A percentile compares a stretch with the other conserved stretches of the same genome.
phyloP scores from a whole-genome alignment of 495 filamentous ascomycete genomes.

The Collariella sp. region DNA sequence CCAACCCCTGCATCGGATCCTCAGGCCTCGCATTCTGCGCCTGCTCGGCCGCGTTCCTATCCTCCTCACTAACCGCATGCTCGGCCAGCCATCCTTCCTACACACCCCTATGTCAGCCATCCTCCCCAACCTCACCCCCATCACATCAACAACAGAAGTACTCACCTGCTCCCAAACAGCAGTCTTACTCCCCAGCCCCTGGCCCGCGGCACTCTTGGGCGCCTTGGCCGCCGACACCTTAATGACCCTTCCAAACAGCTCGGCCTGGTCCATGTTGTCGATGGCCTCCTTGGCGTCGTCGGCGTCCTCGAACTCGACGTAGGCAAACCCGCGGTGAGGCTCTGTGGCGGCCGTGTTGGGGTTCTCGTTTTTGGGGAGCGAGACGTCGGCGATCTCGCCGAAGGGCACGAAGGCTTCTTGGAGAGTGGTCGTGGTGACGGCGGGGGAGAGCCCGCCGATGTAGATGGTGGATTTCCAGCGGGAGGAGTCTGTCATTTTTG shows the following conservation, averaged over 20 bases:
- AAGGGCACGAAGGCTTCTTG: constrained; percentile 94
- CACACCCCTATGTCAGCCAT: constrained; percentile 15
- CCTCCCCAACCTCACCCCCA: neutral
- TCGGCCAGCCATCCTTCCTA: constrained; percentile 92
- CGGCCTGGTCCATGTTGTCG: constrained; percentile 97
- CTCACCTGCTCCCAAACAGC: constrained; percentile 96
- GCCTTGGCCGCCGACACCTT: constrained; percentile 88
- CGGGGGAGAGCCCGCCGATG: constrained; percentile 77
- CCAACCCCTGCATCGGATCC: constrained; percentile 93
- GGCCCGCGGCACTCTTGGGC: constrained; percentile 73
- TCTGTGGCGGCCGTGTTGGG: constrained; percentile 49
- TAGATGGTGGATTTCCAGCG: constrained; percentile 86
- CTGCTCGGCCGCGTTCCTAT: constrained; percentile 55
- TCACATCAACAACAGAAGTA: constrained; percentile 1
- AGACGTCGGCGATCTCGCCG: constrained; percentile 84
- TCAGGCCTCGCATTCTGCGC: constrained; percentile 47
- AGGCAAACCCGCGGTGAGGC: constrained; percentile 85
- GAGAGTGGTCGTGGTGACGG: constrained; percentile 63
- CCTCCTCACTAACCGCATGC: constrained; percentile 83
- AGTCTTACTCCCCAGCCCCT: constrained; percentile 85
- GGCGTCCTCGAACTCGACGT: constrained; percentile 84
- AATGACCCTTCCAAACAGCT: constrained; percentile 87
- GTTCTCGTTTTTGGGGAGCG: constrained; percentile 75
- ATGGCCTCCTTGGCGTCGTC: constrained; percentile 91
- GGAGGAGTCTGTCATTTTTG: constrained; percentile 68